These are phyloP conservation scores for Sparassis latifolia DNA, from an alignment of 1,284 basidiomycete genomes.

Conservation along the genomic window DNA sequence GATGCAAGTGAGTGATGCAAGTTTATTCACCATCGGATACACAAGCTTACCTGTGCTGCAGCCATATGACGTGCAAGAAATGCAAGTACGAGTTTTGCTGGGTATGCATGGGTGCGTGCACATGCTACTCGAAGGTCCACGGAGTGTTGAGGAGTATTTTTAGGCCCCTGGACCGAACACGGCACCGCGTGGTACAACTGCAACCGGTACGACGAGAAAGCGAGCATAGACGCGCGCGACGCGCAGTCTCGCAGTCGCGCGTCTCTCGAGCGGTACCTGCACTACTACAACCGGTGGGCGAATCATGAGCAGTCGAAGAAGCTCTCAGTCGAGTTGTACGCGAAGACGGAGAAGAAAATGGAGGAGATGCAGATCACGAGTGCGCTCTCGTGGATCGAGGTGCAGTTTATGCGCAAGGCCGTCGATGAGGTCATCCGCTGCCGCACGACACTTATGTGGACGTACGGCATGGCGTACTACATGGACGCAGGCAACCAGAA, in stretches of 20 bases:
- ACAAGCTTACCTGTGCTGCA: constrained; percentile 22
- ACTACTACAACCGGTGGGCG: constrained; percentile 98
- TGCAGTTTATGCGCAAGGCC: constrained; percentile 97
- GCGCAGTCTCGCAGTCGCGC: constrained; percentile 84
- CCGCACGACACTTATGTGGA: constrained; percentile 97
- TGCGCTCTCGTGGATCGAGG: constrained; percentile 95
- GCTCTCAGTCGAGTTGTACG: constrained; percentile 87
- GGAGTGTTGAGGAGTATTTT: constrained; percentile 24
- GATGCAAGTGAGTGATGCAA: constrained; percentile 80
- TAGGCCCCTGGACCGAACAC: constrained; percentile 95
- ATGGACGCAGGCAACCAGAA: constrained; percentile 86
- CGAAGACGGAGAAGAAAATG: constrained; percentile 99
- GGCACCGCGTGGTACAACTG: constrained; percentile 98
- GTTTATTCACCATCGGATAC: not conserved
- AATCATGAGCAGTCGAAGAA: constrained; percentile 99
- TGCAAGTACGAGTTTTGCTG: constrained; percentile 89
- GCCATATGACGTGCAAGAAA: constrained; percentile 99
- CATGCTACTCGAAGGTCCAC: constrained; percentile 27
- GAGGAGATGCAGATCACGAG: constrained; percentile 96
- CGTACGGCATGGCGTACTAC: constrained; percentile 99
- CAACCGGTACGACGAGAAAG: constrained; percentile 95
- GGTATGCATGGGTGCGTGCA: constrained; percentile 65
- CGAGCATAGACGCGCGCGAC: constrained; percentile 83
- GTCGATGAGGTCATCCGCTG: constrained; percentile 89
- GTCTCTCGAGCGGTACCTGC: constrained; percentile 87